phyloP scores from a whole-genome alignment of 2,329 filamentous ascomycete species.

The Leptographium flavum region DNA sequence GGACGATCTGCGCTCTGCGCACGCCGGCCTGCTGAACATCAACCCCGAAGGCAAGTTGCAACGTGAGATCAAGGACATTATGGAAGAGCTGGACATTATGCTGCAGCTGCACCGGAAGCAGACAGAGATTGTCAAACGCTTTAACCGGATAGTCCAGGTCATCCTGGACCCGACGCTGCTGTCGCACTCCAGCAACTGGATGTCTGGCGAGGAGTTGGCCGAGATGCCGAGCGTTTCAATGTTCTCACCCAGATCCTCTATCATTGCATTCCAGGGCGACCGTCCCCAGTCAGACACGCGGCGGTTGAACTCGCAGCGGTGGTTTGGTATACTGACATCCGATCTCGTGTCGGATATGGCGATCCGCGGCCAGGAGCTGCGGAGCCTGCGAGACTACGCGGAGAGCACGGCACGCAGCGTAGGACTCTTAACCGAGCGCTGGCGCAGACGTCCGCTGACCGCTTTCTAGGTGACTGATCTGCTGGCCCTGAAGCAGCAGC shows the following conservation, averaged over 20 bases:
- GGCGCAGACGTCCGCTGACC: background rate
- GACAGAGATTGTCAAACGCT: conserved; percentile 16
- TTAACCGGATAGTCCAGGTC: conserved; percentile 13
- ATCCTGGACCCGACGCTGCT: conserved; percentile 3
- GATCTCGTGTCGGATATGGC: conserved; percentile 15
- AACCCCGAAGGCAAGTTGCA: conserved; percentile 27
- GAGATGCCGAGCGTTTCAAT: too few species aligned
- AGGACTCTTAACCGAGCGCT: conserved; percentile 2
- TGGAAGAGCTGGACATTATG: conserved; percentile 34
- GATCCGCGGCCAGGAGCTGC: conserved; percentile 19
- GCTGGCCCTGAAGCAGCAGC: conserved; percentile 29
- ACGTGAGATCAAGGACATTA: conserved; percentile 29
- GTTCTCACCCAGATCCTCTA: too few species aligned
- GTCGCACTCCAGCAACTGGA: background rate
- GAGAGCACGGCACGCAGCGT: conserved; percentile 20
- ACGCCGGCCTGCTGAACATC: conserved; percentile 23
- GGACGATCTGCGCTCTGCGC: background rate
- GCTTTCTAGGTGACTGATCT: conserved; percentile 22
- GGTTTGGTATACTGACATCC: conserved; percentile 16
- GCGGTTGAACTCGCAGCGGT: conserved; percentile 10
- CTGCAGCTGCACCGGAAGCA: conserved; percentile 24
- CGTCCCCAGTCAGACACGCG: too few species aligned
- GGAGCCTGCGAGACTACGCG: conserved; percentile 18
- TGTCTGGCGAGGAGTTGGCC: too few species aligned
- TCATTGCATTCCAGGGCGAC: too few species aligned